A percentile compares a stretch with the other conserved stretches of the same genome.
These are phyloP conservation scores for Pichia paraexigua DNA, from an alignment of 805 yeast genomes.

Conservation along the genomic window DNA sequence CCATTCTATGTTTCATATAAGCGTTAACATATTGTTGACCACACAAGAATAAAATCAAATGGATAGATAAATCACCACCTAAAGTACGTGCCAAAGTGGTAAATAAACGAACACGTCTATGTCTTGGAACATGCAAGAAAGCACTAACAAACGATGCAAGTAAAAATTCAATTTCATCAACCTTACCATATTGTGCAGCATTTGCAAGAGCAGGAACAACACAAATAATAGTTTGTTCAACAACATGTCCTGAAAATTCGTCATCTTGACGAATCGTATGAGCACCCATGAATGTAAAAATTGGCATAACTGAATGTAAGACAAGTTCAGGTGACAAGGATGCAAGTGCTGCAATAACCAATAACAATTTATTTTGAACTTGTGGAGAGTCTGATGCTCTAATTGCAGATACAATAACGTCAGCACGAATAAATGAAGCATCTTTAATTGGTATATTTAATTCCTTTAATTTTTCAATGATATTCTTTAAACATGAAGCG, in stretches of 20 bases:
- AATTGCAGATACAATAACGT: conserved; percentile 82
- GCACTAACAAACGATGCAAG: conserved; percentile 90
- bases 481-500: conserved; percentile 74
- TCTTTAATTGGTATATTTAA: conserved; percentile 35
- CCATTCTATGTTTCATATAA: conserved; percentile 44
- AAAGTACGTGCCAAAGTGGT: conserved; percentile 70
- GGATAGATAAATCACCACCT: conserved; percentile 59
- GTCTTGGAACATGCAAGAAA: conserved; percentile 91
- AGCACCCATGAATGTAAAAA: conserved; percentile 98
- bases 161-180: conserved; percentile 72
- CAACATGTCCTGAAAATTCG: conserved; percentile 86
- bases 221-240: conserved; percentile 81
- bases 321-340: conserved; percentile 84
- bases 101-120: conserved; percentile 82
- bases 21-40: conserved; percentile 68
- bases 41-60: conserved; percentile 65
- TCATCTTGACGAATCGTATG: conserved; percentile 95
- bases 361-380: conserved; percentile 79
- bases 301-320: conserved; percentile 97
- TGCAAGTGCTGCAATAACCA: conserved; percentile 84
- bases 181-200: conserved; percentile 35
- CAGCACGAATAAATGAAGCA: conserved; percentile 71
- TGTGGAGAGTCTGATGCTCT: conserved; percentile 88
- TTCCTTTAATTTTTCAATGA: conserved; percentile 49
- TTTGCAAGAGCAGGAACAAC: conserved; percentile 84